Evolutionary conservation across 805 yeast genomes (phyloP), one percentile per base, ranked within the genome.

Genomic region (Brettanomyces custersianus): DNA sequence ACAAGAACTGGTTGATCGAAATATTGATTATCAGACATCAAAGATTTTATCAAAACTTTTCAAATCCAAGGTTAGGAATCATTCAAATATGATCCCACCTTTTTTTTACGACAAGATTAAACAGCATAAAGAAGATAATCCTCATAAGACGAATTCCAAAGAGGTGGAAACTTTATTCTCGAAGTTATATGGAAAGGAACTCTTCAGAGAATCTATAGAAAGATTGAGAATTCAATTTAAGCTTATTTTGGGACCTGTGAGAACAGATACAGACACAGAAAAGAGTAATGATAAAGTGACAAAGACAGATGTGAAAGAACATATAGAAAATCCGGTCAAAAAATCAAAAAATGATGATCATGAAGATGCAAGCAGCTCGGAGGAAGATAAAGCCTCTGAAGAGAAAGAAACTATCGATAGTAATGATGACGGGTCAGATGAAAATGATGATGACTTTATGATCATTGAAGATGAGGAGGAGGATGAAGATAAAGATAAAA

Each of bases 101-200:
- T 50, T 42, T 65, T 64, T 33, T 37, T 52, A 21, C 31, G 52
- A 36, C 21, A 55, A 54, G 5, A 33, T 57, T 13, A 48, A 47
- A 9, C 60, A 62, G 33, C 55, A 62, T 35, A 44, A 51, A 4
- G 34, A 29, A 24, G 54, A 35, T 29, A 54, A 33, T 23, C 74
- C 65, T 39, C 65, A 66, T 52, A 65, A 59, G 31, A 45, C 48
- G 2, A 53, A 65, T 48, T 59, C 71, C 26, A 61, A 60, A 42
- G 57, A 42, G 5, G 35, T 65, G 26, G 74, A 77, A 48, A 65
- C 62, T 37, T 47, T 65, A 31, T 54, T 77, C 36, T 71, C 79
- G 4, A 63, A 51, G 35, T 32, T 72, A 12, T 70, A 68, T 65
- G 71, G 72, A 42, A 59, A 57, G 44, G 62, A 62, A 40, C 45